Base-by-base conservation (phyloP, 768 basidiomycete genomes). In the Roridomyces roridus region DNA sequence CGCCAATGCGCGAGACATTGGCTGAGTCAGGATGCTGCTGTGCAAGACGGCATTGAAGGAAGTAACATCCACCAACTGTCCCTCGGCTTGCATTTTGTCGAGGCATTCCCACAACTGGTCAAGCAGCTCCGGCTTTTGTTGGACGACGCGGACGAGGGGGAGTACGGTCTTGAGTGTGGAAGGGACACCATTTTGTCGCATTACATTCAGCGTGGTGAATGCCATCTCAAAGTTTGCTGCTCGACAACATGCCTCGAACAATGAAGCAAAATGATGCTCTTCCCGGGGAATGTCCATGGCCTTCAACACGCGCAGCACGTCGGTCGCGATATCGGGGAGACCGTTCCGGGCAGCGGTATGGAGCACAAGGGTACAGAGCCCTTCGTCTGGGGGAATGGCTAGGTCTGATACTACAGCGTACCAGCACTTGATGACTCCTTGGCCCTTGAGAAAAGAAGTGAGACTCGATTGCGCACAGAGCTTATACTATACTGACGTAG, bases 251-350 rank as follows among this genome's bases (percentile, higher is more conserved):
- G 92, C 86, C 66, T 94, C 89, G 26, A 95, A 74, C 20, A 94
- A 72, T 3, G 92, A 85, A 1, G 89, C 84, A 63, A 92, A 85
- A 67, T 96, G 94, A 65, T 89, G 73, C 67, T 94, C 93, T 65
- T 78, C 67, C 72, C 82, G 78, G 42, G 76, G 67, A 14, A 84
- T 70, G 15, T 80, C 78, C 8, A 82, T 70, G 10, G 59, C 47
- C 41, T 82, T 78, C 35, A 96, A 74, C 7, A 80, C 72, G 1
- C 79, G 82, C 37, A 94, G 72, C 25, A 82, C 89, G 37, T 87
- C 85, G 14, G 82, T 75, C 21, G 88, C 92, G 1, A 95, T 78
- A 42, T 85, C 82, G 6, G 89, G 82, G 29, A 85, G 74, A n/a
- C 90, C 92, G 58, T 83, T 77, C 10, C 92, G 86, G 39, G 82